Evolutionary conservation across 2,329 filamentous ascomycete species (phyloP).

Genomic region (Fusarium cyanostomum): DNA sequence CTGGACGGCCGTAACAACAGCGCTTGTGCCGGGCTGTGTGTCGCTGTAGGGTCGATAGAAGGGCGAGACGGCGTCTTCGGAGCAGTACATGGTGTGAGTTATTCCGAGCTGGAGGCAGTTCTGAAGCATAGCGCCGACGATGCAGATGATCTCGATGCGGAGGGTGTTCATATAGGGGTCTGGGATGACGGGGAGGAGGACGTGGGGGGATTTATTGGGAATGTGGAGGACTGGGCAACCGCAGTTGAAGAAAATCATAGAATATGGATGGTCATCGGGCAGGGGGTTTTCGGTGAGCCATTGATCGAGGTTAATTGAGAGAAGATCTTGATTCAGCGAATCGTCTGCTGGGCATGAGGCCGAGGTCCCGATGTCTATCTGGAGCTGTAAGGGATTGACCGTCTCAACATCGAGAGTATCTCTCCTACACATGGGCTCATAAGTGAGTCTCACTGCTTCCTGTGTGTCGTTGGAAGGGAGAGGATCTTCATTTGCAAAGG

Average conservation of each 20-base stretch:
- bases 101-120: conserved; percentile 43
- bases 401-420: conserved; percentile 9
- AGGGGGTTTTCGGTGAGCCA: conserved; percentile 22
- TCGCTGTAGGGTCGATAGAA: conserved; percentile 35
- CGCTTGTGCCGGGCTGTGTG: conserved; percentile 16
- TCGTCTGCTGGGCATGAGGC: conserved; percentile 6
- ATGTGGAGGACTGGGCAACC: conserved; percentile 40
- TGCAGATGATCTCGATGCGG: conserved; percentile 41
- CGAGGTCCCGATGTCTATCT: conserved; percentile 5
- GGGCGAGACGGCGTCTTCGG: conserved; percentile 38
- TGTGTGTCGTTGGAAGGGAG: not conserved
- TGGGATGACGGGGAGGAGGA: conserved; percentile 40
- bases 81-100: conserved; percentile 38
- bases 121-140: conserved; percentile 37
- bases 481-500: not conserved
- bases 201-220: conserved; percentile 23
- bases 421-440: not conserved
- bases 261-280: conserved; percentile 1
- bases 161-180: conserved; percentile 40
- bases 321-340: not conserved
- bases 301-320: conserved; percentile 25
- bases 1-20: conserved; percentile 33
- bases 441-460: not conserved
- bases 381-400: conserved; percentile 32
- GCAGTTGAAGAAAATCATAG: conserved; percentile 39